phyloP scores from a whole-genome alignment of 208 protist species.

The Acanthamoeba royreba region DNA sequence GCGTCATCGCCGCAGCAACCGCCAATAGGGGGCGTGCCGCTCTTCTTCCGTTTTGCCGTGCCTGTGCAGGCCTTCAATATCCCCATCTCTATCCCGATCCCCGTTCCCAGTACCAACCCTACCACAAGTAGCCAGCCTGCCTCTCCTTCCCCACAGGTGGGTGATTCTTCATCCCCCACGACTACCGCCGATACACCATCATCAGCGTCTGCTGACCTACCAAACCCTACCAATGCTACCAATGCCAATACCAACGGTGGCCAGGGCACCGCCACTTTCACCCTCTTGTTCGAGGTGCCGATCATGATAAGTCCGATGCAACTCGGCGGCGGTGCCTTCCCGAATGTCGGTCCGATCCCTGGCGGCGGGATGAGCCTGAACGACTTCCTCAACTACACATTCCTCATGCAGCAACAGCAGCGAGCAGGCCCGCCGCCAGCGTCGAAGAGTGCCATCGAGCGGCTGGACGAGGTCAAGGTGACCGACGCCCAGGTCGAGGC shows the following conservation, averaged over 20 bases:
- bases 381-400: slow-evolving; percentile 30
- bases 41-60: background rate
- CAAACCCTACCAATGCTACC: too few species aligned
- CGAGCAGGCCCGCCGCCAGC: background rate
- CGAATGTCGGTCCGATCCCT: background rate
- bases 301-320: too few species aligned
- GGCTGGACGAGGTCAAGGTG: background rate
- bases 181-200: background rate
- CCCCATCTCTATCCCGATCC: background rate
- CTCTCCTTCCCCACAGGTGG: too few species aligned
- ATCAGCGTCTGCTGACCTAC: background rate
- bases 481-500: background rate
- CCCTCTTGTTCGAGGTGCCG: background rate
- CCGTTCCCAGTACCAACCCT: too few species aligned
- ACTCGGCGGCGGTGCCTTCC: background rate
- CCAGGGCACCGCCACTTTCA: background rate
- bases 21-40: too few species aligned
- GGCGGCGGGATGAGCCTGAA: background rate
- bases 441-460: background rate
- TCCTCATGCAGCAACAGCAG: background rate
- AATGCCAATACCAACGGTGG: too few species aligned
- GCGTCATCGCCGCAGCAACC: background rate
- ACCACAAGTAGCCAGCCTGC: too few species aligned
- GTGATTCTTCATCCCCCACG: too few species aligned
- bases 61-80: too few species aligned